phyloP scores from a whole-genome alignment of 78 protist genomes.

The Chrysochromulina tobinii region DNA sequence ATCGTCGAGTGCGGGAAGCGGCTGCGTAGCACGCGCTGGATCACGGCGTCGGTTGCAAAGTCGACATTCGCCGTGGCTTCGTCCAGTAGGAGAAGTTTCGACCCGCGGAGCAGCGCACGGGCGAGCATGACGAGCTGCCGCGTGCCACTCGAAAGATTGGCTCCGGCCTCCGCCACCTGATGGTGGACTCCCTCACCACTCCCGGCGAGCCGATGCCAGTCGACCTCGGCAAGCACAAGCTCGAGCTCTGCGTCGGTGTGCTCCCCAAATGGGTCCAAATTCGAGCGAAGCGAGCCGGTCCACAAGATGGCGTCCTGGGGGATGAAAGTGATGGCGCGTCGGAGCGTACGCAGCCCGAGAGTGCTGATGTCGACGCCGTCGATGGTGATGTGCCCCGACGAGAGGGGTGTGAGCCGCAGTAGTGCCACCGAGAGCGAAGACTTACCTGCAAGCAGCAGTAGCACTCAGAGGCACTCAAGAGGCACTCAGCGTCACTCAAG shows the following conservation, averaged over 20 bases:
- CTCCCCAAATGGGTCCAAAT: conserved; percentile 43
- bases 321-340: background rate
- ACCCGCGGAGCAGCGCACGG: conserved; percentile 33
- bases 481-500: too few species aligned
- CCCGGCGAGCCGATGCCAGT: background rate
- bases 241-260: background rate
- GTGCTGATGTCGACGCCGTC: background rate
- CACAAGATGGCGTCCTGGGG: conserved; percentile 16
- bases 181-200: background rate
- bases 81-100: conserved; percentile 75
- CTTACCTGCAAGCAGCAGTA: conserved; percentile 45
- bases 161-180: background rate
- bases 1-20: conserved; percentile 72
- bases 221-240: conserved; percentile 38
- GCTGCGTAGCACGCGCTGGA: conserved; percentile 33
- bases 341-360: background rate
- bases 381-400: background rate
- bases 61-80: conserved; percentile 94
- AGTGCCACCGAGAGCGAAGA: conserved; percentile 41
- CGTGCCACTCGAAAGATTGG: conserved; percentile 39
- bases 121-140: conserved; percentile 69
- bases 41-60: conserved; percentile 45
- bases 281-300: conserved; percentile 19
- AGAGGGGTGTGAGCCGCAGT: conserved; percentile 49
- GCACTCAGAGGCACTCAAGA: too few species aligned